These are phyloP conservation scores for Panus rudis DNA, from an alignment of 768 basidiomycete genomes.

Conservation along the genomic window DNA sequence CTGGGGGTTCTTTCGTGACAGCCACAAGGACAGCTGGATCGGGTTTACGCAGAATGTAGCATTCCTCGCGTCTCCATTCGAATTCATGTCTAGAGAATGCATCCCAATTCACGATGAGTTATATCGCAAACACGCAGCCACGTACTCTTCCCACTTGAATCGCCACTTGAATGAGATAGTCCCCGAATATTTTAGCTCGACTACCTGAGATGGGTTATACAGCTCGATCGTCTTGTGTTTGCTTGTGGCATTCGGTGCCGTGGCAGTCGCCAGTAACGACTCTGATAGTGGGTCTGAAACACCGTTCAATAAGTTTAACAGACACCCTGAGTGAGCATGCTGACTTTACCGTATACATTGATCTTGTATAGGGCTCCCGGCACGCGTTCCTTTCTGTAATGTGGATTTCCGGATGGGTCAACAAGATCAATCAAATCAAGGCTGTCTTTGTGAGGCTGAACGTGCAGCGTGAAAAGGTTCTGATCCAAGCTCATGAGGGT, in stretches of 20 bases:
- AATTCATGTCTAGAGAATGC: conserved; percentile 56
- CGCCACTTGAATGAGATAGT: conserved; percentile 68
- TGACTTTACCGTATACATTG: conserved; percentile 56
- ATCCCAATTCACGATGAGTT: background rate
- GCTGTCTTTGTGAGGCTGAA: conserved; percentile 53
- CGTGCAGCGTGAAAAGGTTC: conserved; percentile 75
- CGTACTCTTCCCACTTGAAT: conserved; percentile 81
- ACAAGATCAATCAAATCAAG: conserved; percentile 62
- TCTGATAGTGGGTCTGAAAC: conserved; percentile 65
- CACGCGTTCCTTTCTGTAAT: conserved; percentile 69
- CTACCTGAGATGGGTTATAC: conserved; percentile 60
- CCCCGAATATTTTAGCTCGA: conserved; percentile 71
- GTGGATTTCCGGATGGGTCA: conserved; percentile 52
- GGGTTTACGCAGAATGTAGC: conserved; percentile 77
- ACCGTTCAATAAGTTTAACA: background rate
- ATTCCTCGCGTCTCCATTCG: conserved; percentile 82
- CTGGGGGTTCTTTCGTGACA: conserved; percentile 68
- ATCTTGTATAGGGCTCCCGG: conserved; percentile 50
- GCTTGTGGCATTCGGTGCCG: conserved; percentile 53
- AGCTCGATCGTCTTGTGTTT: conserved; percentile 74
- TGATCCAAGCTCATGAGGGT: conserved; percentile 70
- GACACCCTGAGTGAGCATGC: background rate
- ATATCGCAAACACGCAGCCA: too few relatives aligned
- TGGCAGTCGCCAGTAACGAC: conserved; percentile 61
- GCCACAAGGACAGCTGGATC: conserved; percentile 84